Evolutionary conservation across 495 filamentous ascomycete genomes (phyloP).

Genomic region (Daldinia loculata): DNA sequence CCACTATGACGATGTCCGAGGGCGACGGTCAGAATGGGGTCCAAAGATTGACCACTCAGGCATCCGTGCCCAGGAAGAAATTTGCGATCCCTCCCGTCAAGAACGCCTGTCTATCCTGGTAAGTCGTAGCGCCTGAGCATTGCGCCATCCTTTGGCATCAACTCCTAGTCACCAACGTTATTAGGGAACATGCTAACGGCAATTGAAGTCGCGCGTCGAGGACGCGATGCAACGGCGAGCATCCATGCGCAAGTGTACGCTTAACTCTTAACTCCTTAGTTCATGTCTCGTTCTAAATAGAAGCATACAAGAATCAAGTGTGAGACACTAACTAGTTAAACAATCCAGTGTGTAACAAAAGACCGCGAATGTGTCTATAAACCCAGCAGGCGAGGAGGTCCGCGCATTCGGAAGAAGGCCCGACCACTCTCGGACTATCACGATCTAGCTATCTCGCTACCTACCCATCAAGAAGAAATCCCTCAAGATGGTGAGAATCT

Average conservation of each 20-base stretch:
- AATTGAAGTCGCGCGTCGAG: constrained; percentile 62
- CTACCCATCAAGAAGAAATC: constrained; percentile 46
- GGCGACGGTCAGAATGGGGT: constrained; percentile 36
- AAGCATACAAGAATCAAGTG: background rate
- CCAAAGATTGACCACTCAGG: constrained; percentile 36
- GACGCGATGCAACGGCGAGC: constrained; percentile 66
- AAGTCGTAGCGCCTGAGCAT: constrained; percentile 41
- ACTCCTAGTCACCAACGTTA: constrained; percentile 2
- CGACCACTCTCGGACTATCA: constrained; percentile 41
- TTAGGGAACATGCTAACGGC: background rate
- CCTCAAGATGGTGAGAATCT: constrained; percentile 39
- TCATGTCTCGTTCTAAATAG: constrained; percentile 2
- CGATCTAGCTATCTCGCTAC: constrained; percentile 43
- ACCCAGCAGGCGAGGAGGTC: constrained; percentile 66
- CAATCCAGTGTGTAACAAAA: constrained; percentile 60
- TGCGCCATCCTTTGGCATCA: constrained; percentile 16
- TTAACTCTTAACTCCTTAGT: constrained; percentile 12
- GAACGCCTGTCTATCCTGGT: constrained; percentile 70
- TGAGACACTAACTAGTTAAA: constrained; percentile 20
- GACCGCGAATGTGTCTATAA: constrained; percentile 63
- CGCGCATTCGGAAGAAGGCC: constrained; percentile 52
- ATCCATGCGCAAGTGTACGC: constrained; percentile 65
- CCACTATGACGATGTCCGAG: constrained; percentile 39
- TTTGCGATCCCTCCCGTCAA: constrained; percentile 66
- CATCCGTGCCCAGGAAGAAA: constrained; percentile 48